A percentile compares a stretch with the other conserved stretches of the same genome.
Conservation (phyloP, 2,329 filamentous ascomycete genomes). For the Fusarium coicis region DNA sequence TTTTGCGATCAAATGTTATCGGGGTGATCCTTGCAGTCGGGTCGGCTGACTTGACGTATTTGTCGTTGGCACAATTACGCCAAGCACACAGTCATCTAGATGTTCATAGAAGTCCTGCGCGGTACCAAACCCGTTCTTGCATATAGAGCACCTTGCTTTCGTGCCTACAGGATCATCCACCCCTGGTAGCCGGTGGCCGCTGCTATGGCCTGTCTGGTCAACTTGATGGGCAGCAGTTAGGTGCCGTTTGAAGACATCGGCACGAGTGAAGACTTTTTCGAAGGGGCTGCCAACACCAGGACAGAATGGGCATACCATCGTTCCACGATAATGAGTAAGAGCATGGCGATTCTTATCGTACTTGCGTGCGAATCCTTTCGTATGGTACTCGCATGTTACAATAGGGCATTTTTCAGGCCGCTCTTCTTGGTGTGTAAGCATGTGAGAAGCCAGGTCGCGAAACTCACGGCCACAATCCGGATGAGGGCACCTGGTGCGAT, state of each 20-base stretch:
- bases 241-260: slow-evolving; percentile 97
- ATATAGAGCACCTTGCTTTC: slow-evolving; percentile 91
- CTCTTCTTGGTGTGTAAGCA: slow-evolving; percentile 95
- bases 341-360: slow-evolving; percentile 99
- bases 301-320: slow-evolving; percentile 97
- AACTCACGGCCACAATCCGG: slow-evolving; percentile 69
- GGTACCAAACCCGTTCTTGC: slow-evolving; percentile 79
- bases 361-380: slow-evolving; percentile 93
- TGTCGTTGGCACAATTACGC: slow-evolving; percentile 62
- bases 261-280: slow-evolving; percentile 95
- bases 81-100: slow-evolving; percentile 75
- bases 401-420: slow-evolving; percentile 97
- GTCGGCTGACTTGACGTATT: slow-evolving; percentile 16
- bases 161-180: slow-evolving; percentile 49
- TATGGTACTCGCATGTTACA: slow-evolving; percentile 90
- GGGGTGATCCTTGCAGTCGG: slow-evolving; percentile 21
- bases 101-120: slow-evolving; percentile 99
- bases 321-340: slow-evolving; percentile 96
- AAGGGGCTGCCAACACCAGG: slow-evolving; percentile 86
- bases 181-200: slow-evolving; percentile 61
- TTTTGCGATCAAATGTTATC: background rate
- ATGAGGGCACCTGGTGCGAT: slow-evolving; percentile 64
- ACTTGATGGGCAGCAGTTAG: slow-evolving; percentile 92
- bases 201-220: slow-evolving; percentile 92
- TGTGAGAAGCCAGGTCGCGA: slow-evolving; percentile 82